Conservation (phyloP, 2,329 filamentous ascomycete species). For the Trichophyton mentagrophytes region DNA sequence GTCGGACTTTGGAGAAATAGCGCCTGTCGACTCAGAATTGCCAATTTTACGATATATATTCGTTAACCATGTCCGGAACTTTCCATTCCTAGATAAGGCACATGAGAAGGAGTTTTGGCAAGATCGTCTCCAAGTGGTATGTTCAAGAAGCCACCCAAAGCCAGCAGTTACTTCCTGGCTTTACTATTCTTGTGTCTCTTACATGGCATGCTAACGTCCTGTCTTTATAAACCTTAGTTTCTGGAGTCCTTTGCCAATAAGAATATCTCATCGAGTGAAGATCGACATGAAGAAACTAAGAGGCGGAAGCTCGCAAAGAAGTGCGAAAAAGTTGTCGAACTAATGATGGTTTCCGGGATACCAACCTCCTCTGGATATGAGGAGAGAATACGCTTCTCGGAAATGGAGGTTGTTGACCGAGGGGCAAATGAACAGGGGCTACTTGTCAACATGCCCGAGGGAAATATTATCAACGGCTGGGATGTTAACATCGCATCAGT, state of each 20-base stretch:
- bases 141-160: slow-evolving; percentile 26
- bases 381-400: slow-evolving; percentile 89
- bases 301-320: slow-evolving; percentile 82
- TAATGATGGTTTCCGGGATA: slow-evolving; percentile 99
- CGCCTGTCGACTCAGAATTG: slow-evolving; percentile 83
- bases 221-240: slow-evolving; percentile 47
- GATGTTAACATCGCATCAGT: slow-evolving; percentile 92
- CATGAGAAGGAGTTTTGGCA: slow-evolving; percentile 99
- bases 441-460: slow-evolving; percentile 75
- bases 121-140: slow-evolving; percentile 84
- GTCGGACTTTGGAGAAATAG: slow-evolving; percentile 83
- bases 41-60: slow-evolving; percentile 94
- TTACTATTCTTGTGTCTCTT: not conserved
- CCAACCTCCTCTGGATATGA: slow-evolving; percentile 94
- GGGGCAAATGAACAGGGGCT: slow-evolving; percentile 85
- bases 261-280: slow-evolving; percentile 92
- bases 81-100: slow-evolving; percentile 92
- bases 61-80: slow-evolving; percentile 93
- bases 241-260: slow-evolving; percentile 95
- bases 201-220: not conserved
- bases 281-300: slow-evolving; percentile 91
- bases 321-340: slow-evolving; percentile 86
- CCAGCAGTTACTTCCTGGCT: not conserved
- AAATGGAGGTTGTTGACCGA: slow-evolving; percentile 91
- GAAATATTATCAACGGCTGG: slow-evolving; percentile 89